Evolutionary conservation across 2,329 filamentous ascomycete species (phyloP), one percentile per base, ranked within the genome.

Genomic region (Pestalotiopsis sp.): DNA sequence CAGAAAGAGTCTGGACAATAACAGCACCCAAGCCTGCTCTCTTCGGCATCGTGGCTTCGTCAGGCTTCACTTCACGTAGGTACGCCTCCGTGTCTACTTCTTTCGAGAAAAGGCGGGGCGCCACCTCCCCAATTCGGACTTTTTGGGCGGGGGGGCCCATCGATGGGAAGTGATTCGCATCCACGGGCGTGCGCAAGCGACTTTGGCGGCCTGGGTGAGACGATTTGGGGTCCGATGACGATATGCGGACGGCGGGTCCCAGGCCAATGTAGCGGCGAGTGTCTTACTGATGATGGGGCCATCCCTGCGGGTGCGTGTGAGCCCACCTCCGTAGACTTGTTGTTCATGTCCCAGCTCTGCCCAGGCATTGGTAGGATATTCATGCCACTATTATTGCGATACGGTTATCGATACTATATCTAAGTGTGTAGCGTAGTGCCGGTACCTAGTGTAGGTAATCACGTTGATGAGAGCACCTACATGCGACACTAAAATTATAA

Each of bases 161-260:
- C 20, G 17, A 52, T 52, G 45, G 45, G 45, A 52, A 52, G 57
- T 13, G 23, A 59, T 36, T 59, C 57, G 23, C 57, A 36, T 59
- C 23, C 57, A 27, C 23, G 6, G 23, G 57, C 27, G 57, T 62
- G 36, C 31, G 31, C 31, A 62, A 39, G 59, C 59, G 59, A 62
- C 59, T 62, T 62, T 41, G 59, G 59, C 59, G 59, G 13, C 9
- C 20, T 27, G 59, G 31, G 27, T 62, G 59, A 62, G 59, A 62
- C 59, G 36, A 17, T n/a, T 12, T 17, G 27, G 59, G 59, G 59
- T 62, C 59, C 31, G 59, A 62, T 62, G 59, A 62, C 59, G 59
- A 62, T 62, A 39, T 62, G 59, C 59, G 17, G n/a, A 20, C 45
- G 9, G 45, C 20, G 45, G 45, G 45, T 17, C 45, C 17, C 2